phyloP scores from a whole-genome alignment of 179 eudicot genomes.

The Heliamphora pulchella region DNA sequence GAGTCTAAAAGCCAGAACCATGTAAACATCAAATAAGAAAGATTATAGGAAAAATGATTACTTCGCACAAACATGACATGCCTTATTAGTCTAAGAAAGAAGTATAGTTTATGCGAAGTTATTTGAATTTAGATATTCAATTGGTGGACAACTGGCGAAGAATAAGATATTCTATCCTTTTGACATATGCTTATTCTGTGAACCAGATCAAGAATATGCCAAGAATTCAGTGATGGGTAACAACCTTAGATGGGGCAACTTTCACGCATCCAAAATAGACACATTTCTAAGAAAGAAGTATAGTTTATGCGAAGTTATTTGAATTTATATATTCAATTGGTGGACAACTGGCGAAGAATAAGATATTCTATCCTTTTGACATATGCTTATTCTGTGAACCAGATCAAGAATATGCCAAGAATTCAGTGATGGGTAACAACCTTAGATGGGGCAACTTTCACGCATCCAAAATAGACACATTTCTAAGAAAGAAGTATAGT shows the following conservation, averaged over 20 bases:
- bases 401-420: too few relatives aligned
- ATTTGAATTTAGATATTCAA: background rate
- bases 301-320: too few relatives aligned
- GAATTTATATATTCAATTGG: too few relatives aligned
- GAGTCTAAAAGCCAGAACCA: background rate
- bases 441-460: too few relatives aligned
- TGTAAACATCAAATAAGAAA: background rate
- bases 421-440: too few relatives aligned
- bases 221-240: background rate
- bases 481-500: too few relatives aligned
- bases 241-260: background rate
- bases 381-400: too few relatives aligned
- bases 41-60: background rate
- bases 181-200: background rate
- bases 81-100: background rate
- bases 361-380: too few relatives aligned
- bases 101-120: background rate
- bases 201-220: background rate
- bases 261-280: too few relatives aligned
- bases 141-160: background rate
- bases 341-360: too few relatives aligned
- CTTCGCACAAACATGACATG: background rate
- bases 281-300: too few relatives aligned
- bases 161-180: background rate
- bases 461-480: too few relatives aligned